Evolutionary conservation across 345 rosid species (phyloP).

Genomic region (Corymbia maculata): DNA sequence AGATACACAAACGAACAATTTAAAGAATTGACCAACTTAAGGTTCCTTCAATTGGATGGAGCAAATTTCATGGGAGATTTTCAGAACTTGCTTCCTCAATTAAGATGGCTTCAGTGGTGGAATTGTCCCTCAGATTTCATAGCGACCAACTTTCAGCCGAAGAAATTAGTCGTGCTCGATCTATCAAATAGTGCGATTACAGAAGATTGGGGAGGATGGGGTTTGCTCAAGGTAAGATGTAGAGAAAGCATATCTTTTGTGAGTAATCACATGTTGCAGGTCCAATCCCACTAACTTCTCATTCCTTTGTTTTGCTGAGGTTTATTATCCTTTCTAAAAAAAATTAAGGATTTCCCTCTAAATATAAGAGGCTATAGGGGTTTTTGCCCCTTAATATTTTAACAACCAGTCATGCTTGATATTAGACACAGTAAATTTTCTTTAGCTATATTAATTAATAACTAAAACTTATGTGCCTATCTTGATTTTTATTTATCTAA

Average conservation of each 20-base stretch:
- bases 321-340: background rate
- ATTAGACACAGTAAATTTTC: background rate
- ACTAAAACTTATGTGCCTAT: background rate
- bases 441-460: background rate
- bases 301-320: accelerated
- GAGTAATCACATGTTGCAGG: background rate
- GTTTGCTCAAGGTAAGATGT: background rate
- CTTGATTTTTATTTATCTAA: background rate
- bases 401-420: background rate
- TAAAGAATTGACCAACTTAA: background rate
- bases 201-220: background rate
- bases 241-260: accelerated
- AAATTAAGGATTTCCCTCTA: background rate
- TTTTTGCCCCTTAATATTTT: background rate
- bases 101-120: background rate
- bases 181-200: accelerated
- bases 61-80: background rate
- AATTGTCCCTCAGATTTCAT: background rate
- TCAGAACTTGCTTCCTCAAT: background rate
- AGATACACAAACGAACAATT: background rate
- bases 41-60: background rate
- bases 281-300: background rate
- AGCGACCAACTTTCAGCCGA: background rate
- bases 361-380: background rate
- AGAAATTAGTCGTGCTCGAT: background rate